Evolutionary conservation across 345 rosid species (phyloP).

Genomic region (Reutealis trisperma): DNA sequence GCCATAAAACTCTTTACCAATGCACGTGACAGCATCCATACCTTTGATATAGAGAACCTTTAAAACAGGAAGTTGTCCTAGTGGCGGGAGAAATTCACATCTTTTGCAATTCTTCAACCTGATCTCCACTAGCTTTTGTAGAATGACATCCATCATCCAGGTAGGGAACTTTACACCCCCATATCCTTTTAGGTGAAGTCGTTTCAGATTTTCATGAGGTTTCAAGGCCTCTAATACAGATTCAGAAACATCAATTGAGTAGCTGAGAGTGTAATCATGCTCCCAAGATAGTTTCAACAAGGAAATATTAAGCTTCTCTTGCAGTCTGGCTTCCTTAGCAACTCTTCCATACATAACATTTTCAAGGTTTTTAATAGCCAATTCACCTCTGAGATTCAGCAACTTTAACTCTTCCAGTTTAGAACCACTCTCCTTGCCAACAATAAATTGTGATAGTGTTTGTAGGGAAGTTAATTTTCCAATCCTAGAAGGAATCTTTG

Average conservation of each 20-base stretch:
- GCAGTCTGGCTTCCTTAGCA: background rate
- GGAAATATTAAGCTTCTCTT: constrained; percentile 1
- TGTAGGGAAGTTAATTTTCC: constrained; percentile 3
- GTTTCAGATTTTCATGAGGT: constrained; percentile 7
- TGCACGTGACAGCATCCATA: background rate
- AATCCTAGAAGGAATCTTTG: constrained; percentile 3
- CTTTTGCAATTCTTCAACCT: background rate
- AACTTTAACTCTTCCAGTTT: constrained; percentile 8
- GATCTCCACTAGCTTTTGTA: background rate
- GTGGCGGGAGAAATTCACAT: background rate
- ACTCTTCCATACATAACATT: background rate
- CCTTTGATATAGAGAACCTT: background rate
- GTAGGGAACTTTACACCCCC: background rate
- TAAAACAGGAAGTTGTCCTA: constrained; percentile 1
- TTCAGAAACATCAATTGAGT: background rate
- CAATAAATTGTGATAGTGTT: background rate
- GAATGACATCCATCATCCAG: constrained; percentile 5
- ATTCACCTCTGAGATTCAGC: constrained; percentile 5
- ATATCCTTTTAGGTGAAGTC: constrained; percentile 4
- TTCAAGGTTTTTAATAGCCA: constrained; percentile 6
- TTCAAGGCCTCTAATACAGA: constrained; percentile 1
- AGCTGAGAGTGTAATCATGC: background rate
- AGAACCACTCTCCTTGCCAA: background rate
- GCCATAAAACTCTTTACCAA: background rate
- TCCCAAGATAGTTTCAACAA: background rate